Evolutionary conservation across 371 early-diverging fungal species (phyloP).

Genomic region (Haplosporangium sp.): DNA sequence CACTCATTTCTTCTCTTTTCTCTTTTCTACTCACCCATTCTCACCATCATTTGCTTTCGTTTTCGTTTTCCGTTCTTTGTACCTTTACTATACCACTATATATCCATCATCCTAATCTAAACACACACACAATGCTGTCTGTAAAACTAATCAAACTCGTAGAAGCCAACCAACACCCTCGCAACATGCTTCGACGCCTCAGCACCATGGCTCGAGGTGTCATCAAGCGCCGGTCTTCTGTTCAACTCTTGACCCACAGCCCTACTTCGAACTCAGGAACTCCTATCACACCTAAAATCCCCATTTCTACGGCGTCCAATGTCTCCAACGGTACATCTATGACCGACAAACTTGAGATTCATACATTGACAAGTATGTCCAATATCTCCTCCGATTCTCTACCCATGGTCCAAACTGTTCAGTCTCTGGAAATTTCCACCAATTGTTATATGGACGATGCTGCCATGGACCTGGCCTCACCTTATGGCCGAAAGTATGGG

Average conservation of each 20-base stretch:
- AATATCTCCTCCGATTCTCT: too few relatives aligned
- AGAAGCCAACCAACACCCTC: constrained; percentile 34
- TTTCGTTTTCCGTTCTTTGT: too few relatives aligned
- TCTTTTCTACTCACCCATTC: not conserved
- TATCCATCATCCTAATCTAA: not conserved
- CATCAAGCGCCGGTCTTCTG: constrained; percentile 35
- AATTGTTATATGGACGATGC: not conserved
- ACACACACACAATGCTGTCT: constrained; percentile 3
- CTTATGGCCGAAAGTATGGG: not conserved
- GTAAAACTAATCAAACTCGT: constrained; percentile 15
- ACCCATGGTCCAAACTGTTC: too few relatives aligned
- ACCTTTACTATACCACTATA: not conserved
- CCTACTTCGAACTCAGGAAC: constrained; percentile 9
- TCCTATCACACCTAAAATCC: not conserved
- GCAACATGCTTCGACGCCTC: constrained; percentile 38
- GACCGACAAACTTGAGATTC: not conserved
- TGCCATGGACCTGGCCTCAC: not conserved
- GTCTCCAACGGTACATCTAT: not conserved
- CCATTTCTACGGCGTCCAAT: not conserved
- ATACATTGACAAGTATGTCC: not conserved
- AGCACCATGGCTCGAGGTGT: constrained; percentile 50
- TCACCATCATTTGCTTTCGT: not conserved
- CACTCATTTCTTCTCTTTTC: not conserved
- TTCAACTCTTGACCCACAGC: constrained; percentile 3
- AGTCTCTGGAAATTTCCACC: too few relatives aligned